phyloP scores from a whole-genome alignment of 208 protist species.

The Entamoeba invadens region DNA sequence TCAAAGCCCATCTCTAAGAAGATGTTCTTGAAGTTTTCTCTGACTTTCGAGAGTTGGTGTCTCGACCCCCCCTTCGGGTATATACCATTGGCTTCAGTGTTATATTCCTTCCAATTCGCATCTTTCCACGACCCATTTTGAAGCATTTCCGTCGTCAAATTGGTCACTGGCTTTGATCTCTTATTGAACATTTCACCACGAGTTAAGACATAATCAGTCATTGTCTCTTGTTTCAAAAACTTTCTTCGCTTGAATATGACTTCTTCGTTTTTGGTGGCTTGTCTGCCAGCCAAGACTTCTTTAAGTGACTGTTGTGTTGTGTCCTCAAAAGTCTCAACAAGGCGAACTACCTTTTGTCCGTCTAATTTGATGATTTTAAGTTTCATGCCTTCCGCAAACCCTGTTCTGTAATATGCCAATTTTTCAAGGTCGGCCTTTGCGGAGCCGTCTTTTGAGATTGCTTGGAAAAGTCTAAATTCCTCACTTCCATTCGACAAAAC shows the following conservation, averaged over 20 bases:
- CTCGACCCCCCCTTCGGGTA: constrained; percentile 55
- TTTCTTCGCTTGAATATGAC: neutral
- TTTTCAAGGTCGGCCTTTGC: neutral
- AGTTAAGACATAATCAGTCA: neutral
- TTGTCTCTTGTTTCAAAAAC: neutral
- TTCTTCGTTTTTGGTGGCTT: neutral
- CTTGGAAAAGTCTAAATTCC: neutral
- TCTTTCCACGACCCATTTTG: neutral
- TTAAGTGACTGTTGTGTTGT: neutral
- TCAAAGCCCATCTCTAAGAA: constrained; percentile 95
- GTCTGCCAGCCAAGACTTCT: neutral
- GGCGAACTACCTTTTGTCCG: neutral
- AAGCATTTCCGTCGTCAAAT: neutral
- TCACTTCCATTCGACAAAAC: neutral
- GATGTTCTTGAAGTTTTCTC: constrained; percentile 89
- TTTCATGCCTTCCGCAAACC: neutral
- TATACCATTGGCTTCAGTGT: neutral
- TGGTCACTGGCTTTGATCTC: neutral
- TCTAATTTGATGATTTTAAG: neutral
- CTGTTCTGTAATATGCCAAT: neutral
- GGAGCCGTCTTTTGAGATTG: neutral
- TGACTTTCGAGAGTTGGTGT: constrained; percentile 93
- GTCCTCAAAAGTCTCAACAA: neutral
- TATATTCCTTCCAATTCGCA: neutral
- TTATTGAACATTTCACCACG: neutral